Evolutionary conservation across 306 rosid genomes (phyloP).

Genomic region (Corylus heterophylla): DNA sequence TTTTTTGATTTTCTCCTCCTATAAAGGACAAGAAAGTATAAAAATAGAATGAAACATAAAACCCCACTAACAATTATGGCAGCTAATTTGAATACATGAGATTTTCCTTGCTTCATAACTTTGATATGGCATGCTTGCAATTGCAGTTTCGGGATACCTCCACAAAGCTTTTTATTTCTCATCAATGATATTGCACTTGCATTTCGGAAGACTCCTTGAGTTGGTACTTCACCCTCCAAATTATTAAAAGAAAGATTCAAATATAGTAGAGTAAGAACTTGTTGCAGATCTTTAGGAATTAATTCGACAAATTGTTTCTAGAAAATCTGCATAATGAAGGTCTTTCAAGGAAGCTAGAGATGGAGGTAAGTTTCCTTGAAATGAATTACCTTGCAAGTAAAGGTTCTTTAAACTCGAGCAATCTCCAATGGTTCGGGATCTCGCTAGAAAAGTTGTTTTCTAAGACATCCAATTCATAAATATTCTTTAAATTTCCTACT

Average conservation of each 20-base stretch:
- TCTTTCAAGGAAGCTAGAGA: constrained; percentile 32
- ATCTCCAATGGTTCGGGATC: constrained; percentile 37
- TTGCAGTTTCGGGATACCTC: neutral
- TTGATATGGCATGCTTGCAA: constrained; percentile 14
- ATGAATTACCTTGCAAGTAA: constrained; percentile 25
- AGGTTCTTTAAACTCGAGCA: constrained; percentile 35
- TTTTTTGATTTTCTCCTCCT: no score
- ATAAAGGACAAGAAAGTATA: no score
- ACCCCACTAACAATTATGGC: no score
- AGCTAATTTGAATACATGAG: neutral
- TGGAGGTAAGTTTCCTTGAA: constrained; percentile 36
- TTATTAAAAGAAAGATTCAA: constrained; percentile 45
- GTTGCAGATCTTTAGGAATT: constrained; percentile 32
- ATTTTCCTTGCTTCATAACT: constrained; percentile 19
- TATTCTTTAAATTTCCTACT: neutral
- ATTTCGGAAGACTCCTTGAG: constrained; percentile 35
- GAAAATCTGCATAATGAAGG: constrained; percentile 33
- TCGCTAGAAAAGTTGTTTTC: constrained; percentile 25
- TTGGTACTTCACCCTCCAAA: constrained; percentile 46
- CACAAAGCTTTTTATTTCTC: constrained; percentile 29
- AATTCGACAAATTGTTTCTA: constrained; percentile 31
- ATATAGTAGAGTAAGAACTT: constrained; percentile 1
- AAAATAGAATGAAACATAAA: no score
- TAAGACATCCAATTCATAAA: constrained; percentile 21
- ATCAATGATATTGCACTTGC: neutral